These are phyloP conservation scores for Trametes versicolor DNA, from an alignment of 1,284 basidiomycete species.

Conservation along the genomic window DNA sequence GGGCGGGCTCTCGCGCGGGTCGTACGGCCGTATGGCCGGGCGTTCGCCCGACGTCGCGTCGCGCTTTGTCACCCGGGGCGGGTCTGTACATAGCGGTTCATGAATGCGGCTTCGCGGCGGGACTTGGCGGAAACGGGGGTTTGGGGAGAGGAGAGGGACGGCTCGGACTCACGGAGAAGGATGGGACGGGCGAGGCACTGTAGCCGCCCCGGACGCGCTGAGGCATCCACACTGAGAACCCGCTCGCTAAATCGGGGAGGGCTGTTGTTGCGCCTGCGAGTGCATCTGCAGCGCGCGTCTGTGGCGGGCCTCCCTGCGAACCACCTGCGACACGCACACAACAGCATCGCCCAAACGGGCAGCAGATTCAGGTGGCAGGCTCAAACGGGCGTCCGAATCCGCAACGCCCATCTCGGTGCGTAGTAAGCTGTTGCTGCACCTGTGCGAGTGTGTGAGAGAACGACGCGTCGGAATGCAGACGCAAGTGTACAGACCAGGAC, in stretches of 20 bases:
- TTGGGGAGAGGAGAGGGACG: neutral
- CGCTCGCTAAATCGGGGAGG: slow-evolving; percentile 10
- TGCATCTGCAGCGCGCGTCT: neutral
- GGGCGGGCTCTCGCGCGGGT: neutral
- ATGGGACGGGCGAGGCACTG: neutral
- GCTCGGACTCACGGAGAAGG: neutral
- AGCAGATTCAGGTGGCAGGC: neutral
- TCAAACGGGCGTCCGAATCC: neutral
- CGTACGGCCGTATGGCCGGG: neutral
- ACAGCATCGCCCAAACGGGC: neutral
- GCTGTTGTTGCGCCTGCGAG: slow-evolving; percentile 12
- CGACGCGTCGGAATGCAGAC: neutral
- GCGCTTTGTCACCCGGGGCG: slow-evolving; percentile 4
- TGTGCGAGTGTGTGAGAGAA: neutral
- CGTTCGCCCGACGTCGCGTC: slow-evolving; percentile 5
- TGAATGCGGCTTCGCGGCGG: neutral
- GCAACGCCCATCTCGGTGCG: neutral
- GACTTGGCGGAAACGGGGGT: neutral
- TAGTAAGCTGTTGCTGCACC: neutral
- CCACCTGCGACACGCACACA: slow-evolving; percentile 1
- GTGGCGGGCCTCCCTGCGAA: slow-evolving; percentile 4
- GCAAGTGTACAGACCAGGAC: neutral
- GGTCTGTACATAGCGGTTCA: neutral
- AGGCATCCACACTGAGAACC: slow-evolving; percentile 12
- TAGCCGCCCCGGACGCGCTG: slow-evolving; percentile 2